Evolutionary conservation across 495 filamentous ascomycete genomes (phyloP).

Genomic region (Penicillium simplicissimum): DNA sequence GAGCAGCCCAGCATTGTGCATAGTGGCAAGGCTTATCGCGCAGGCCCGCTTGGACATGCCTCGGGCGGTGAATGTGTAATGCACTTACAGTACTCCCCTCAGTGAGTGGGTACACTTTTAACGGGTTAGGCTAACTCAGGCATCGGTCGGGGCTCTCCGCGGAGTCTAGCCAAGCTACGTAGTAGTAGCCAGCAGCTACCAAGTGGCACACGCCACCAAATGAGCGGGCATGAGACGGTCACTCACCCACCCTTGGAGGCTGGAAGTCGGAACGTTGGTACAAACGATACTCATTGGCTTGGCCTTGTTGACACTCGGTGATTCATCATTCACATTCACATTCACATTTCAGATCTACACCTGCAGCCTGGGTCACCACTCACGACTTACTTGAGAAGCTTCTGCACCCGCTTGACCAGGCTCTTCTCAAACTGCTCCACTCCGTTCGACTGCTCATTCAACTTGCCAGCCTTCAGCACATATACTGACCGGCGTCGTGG

Average conservation of each 20-base stretch:
- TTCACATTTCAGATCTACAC: not conserved
- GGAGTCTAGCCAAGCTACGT: not conserved
- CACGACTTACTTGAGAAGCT: constrained; percentile 29
- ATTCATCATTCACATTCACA: not conserved
- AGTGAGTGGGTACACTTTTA: no score
- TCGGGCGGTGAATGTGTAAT: constrained; percentile 1
- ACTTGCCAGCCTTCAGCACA: constrained; percentile 55
- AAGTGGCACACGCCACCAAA: not conserved
- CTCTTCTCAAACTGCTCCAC: constrained; percentile 65
- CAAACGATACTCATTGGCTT: not conserved
- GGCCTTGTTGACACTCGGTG: not conserved
- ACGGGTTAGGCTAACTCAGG: not conserved
- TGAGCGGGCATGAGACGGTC: not conserved
- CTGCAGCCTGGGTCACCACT: no score
- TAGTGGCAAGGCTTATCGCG: constrained; percentile 12
- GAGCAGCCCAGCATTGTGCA: not conserved
- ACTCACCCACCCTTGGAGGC: not conserved
- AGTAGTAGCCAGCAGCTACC: no score
- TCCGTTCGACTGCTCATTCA: constrained; percentile 57
- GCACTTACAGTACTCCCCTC: no score
- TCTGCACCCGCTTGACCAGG: constrained; percentile 58
- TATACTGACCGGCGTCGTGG: constrained; percentile 58
- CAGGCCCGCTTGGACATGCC: constrained; percentile 17
- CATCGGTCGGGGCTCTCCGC: not conserved
- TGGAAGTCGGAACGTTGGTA: no score